Evolutionary conservation across 1,139 yeast genomes (phyloP).

Genomic region (Scheffersomyces insectosa): DNA sequence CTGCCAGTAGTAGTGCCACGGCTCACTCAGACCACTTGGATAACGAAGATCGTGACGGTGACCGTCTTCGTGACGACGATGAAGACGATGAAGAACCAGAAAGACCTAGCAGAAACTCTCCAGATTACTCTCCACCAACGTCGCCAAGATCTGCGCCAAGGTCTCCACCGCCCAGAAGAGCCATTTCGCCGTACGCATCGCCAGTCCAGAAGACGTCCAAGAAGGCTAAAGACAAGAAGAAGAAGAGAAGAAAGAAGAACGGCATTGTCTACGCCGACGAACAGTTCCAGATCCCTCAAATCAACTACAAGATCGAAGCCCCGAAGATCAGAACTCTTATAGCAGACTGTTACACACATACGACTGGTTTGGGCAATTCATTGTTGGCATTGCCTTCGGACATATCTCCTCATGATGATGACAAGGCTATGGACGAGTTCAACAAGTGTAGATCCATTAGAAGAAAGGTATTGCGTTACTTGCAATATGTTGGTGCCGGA

Average conservation of each 20-base stretch:
- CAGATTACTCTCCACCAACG: neutral
- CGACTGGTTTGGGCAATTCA: slow-evolving; percentile 71
- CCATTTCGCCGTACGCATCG: slow-evolving; percentile 21
- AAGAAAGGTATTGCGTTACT: slow-evolving; percentile 72
- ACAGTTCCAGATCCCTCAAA: slow-evolving; percentile 63
- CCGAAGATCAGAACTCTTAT: slow-evolving; percentile 70
- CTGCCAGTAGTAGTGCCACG: neutral
- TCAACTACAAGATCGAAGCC: slow-evolving; percentile 68
- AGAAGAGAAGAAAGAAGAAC: slow-evolving; percentile 15
- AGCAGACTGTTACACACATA: slow-evolving; percentile 74
- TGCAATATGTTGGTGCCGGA: slow-evolving; percentile 74
- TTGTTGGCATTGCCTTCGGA: slow-evolving; percentile 56
- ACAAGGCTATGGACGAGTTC: slow-evolving; percentile 59
- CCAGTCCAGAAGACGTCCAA: slow-evolving; percentile 1
- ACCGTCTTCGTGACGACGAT: slow-evolving; percentile 1
- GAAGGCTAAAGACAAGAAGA: slow-evolving; percentile 16
- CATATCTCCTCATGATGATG: slow-evolving; percentile 62
- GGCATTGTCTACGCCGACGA: slow-evolving; percentile 50
- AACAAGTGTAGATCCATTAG: slow-evolving; percentile 76
- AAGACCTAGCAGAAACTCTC: neutral
- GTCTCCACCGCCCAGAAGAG: slow-evolving; percentile 25
- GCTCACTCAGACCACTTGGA: neutral
- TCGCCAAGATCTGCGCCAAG: slow-evolving; percentile 2
- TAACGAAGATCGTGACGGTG: neutral
- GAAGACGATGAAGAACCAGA: neutral